Evolutionary conservation across 2,329 filamentous ascomycete genomes (phyloP), one percentile per base, ranked within the genome.

Genomic region (Penicillium sp.): DNA sequence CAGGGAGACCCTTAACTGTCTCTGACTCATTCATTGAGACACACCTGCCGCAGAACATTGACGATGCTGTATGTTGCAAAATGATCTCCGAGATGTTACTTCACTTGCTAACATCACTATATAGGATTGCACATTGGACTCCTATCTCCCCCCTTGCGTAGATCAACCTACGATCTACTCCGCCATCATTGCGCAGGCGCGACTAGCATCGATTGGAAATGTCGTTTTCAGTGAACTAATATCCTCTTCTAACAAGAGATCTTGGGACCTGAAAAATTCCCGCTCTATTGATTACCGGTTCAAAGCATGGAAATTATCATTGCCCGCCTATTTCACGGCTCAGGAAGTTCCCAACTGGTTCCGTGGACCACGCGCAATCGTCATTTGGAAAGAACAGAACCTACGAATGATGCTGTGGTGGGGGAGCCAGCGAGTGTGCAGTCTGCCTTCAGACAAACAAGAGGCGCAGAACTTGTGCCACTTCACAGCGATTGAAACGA

Each of bases 11-110:
- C 1, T 40, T 53, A 4, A 58, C 50, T 15, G 47, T 50, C 7
- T 75, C 77, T 69, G 51, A 52, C 21, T 41, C 33, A 1, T 56
- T 56, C 10, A 51, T 50, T 14, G 51, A 56, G 18, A 57, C 51
- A 4, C 40, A 38, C 2, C 42, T 55, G n/a, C 52, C 45, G 7
- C 43, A 31, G 1, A 56, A 51, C 18, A 45, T 54, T 11, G 51
- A 54, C 10, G 49, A 54, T 10, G 42, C 46, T 25, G 51, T 52
- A 46, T 20, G 30, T 33, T n/a, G n/a, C 14, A 4, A 16, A 17
- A 20, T 40, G 3, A 25, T 16, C 1, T 8, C 11, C 3, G 7
- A 18, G 18, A n/a, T 15, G 9, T 20, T 23, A 2, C 21, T n/a
- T 8, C 20, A 4, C 10, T 25, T 35, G 8, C 36, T 27, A 18